Evolutionary conservation across 768 basidiomycete species (phyloP), one percentile per base, ranked within the genome.

Genomic region (Rhodocollybia butyracea): DNA sequence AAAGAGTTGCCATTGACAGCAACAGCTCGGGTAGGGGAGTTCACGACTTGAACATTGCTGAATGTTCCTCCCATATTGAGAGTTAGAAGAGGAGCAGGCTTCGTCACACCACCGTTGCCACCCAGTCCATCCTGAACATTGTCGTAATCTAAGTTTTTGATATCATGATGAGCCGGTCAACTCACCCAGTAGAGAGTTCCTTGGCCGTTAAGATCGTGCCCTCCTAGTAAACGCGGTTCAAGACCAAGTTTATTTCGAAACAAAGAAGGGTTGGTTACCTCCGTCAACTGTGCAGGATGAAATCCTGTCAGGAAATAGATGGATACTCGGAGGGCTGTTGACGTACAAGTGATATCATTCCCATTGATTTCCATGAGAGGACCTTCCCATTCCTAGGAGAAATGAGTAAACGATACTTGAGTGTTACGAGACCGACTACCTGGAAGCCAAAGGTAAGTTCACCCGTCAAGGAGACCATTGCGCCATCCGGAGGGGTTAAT

Each of bases 381-480:
- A 2, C 59, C 59, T 19, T 32, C 59, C 59, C 59, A 60, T 29
- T 56, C 42, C 59, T 22, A 36, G 19, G 24, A 51, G 31, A 19
- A 46, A 19, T 22, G 38, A 24, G 19, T 59, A 64, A 60, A 75
- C 71, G 27, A 54, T 1, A 32, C 24, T n/a, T 21, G 5, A 19
- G 34, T 3, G 27, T 32, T 22, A 45, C 12, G 11, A 12, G 41
- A 2, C 11, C 74, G 73, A 1, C 30, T 54, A 55, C 68, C 53
- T 47, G 3, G 27, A 69, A 70, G 2, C 68, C 76, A 59, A 81
- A 81, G 8, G 64, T 58, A 39, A 82, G 64, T 7, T 79, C 72
- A 26, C 80, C 80, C 51, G 66, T 54, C 60, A 82, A 62, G 42
- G 75, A 75, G 52, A 82, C 78, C 10, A 64, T 74, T 1, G 77